Evolutionary conservation across 768 basidiomycete genomes (phyloP), one percentile per base, ranked within the genome.

Genomic region (Tylopilus sp.): DNA sequence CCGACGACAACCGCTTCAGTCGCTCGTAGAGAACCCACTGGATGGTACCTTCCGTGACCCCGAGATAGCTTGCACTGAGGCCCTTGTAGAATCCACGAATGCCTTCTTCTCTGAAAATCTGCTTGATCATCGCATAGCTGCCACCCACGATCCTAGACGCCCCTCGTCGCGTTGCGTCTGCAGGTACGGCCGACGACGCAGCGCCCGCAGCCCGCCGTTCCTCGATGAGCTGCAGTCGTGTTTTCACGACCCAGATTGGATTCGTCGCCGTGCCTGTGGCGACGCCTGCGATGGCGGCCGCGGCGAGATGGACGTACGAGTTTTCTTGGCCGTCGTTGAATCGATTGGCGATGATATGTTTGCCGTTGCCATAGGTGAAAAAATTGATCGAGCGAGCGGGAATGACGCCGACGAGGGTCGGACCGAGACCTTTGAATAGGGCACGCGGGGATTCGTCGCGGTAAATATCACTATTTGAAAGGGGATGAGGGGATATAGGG

Each of bases 161-260:
- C 28, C 57, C 53, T 12, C 58, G 39, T 9, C 50, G 22, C 15
- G 42, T 49, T 31, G 44, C 47, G 13, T 44, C 59, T 5, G 49
- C 33, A 26, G 43, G 23, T 0, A 22, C 20, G 4, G 40, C 49
- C 11, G 57, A 36, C 1, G 44, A 26, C 10, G 35, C 44, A 7
- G 51, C 9, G 13, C 42, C 7, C 10, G 60, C 46, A 2, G 56
- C 22, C 10, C 53, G 64, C 2, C 57, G 66, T 31, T 65, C 64
- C 18, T 75, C 69, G 3, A 71, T 73, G 15, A 99, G 81, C 65
- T 99, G 97, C 48, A 99, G 62, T 7, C 95, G 85, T 40, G 97
- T 99, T 70, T 98, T 99, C 54, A 99, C 92, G 42, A 99, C 97
- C 97, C 97, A 99, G 22, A 99, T 95, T 0, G 97, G 97, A 68